phyloP scores from a whole-genome alignment of 192 early-diverging fungal species.

The Rhizophagus prolifer region DNA sequence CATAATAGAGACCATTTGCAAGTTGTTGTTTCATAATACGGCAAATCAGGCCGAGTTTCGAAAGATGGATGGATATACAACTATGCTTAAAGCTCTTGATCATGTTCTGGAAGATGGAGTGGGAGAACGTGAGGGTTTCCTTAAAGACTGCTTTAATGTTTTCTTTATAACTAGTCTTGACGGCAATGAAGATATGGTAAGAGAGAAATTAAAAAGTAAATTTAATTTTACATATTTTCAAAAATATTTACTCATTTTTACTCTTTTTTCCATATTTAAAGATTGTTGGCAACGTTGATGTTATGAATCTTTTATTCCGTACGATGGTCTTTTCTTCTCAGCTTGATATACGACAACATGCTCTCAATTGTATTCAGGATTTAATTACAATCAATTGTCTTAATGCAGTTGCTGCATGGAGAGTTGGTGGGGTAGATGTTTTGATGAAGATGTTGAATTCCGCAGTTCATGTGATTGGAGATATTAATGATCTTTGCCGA shows the following conservation, averaged over 20 bases:
- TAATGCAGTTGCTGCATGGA: constrained; percentile 42
- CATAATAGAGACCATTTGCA: constrained; percentile 44
- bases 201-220: constrained; percentile 1
- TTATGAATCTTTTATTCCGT: constrained; percentile 37
- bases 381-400: constrained; percentile 36
- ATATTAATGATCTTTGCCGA: constrained; percentile 28
- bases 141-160: background rate
- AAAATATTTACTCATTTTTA: background rate
- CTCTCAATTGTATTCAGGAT: constrained; percentile 42
- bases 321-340: constrained; percentile 36
- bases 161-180: background rate
- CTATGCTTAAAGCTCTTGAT: constrained; percentile 37
- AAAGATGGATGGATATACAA: constrained; percentile 38
- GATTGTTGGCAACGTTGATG: constrained; percentile 20
- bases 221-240: background rate
- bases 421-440: constrained; percentile 35
- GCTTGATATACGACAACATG: constrained; percentile 41
- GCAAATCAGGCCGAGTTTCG: constrained; percentile 38
- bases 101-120: constrained; percentile 32
- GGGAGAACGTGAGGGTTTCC: background rate
- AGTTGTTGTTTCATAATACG: constrained; percentile 39
- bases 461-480: constrained; percentile 12
- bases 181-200: constrained; percentile 18
- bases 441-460: constrained; percentile 31
- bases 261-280: background rate